Evolutionary conservation across 2,329 filamentous ascomycete genomes (phyloP).

Genomic region (Rhexocercosporidium sp.): DNA sequence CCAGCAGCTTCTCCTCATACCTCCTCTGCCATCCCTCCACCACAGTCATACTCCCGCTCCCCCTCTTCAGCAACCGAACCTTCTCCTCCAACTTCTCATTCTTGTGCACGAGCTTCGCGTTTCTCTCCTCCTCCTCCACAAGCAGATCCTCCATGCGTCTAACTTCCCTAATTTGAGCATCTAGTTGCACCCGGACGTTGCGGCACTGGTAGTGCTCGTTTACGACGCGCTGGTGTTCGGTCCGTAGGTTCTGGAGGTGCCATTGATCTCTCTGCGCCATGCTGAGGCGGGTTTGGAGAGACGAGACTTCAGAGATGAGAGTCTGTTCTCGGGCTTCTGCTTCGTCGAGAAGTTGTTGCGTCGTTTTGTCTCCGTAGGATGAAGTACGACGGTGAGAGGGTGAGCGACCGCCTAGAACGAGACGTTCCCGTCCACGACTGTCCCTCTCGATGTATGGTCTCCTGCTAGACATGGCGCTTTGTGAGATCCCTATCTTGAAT

Average conservation of each 20-base stretch:
- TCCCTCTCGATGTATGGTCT: slow-evolving; percentile 31
- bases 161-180: slow-evolving; percentile 23
- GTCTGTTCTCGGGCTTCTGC: slow-evolving; percentile 26
- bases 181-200: slow-evolving; percentile 24
- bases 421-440: slow-evolving; percentile 27
- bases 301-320: slow-evolving; percentile 24
- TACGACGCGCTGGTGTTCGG: slow-evolving; percentile 23
- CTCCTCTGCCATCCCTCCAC: slow-evolving; percentile 23
- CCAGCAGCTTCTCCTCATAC: slow-evolving; percentile 34
- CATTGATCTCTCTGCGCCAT: slow-evolving; percentile 28
- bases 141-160: slow-evolving; percentile 25
- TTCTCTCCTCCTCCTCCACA: slow-evolving; percentile 23
- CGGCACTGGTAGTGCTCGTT: slow-evolving; percentile 31
- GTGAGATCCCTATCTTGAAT: slow-evolving; percentile 31
- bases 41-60: slow-evolving; percentile 2
- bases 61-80: slow-evolving; percentile 29
- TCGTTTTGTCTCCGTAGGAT: slow-evolving; percentile 15
- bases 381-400: slow-evolving; percentile 15
- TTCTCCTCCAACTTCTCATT: slow-evolving; percentile 33
- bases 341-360: slow-evolving; percentile 29
- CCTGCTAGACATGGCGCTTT: slow-evolving; percentile 28
- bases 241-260: slow-evolving; percentile 25
- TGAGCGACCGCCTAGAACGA: slow-evolving; percentile 24
- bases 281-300: slow-evolving; percentile 29
- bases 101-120: slow-evolving; percentile 19